A percentile compares a stretch with the other conserved stretches of the same genome.
Conservation (phyloP, 2,329 filamentous ascomycete genomes). For the Leptographium lundbergii region DNA sequence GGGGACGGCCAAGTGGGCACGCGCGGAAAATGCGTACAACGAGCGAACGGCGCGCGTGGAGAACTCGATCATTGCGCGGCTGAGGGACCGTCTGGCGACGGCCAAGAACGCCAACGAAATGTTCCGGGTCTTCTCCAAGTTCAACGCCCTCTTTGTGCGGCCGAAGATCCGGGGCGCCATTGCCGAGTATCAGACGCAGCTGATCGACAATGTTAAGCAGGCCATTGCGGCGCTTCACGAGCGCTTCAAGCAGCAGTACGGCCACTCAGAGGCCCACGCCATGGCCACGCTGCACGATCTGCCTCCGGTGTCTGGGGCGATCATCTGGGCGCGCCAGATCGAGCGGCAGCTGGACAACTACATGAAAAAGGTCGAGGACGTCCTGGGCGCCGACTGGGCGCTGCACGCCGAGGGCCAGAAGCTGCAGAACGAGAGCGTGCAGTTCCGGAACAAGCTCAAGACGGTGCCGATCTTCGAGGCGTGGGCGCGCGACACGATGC, state of each 20-base stretch:
- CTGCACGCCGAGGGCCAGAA: conserved; percentile 92
- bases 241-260: conserved; percentile 97
- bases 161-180: conserved; percentile 99
- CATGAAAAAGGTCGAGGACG: conserved; percentile 98
- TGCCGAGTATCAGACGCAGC: conserved; percentile 92
- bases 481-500: conserved; percentile 83
- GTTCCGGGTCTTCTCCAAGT: conserved; percentile 99
- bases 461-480: conserved; percentile 89
- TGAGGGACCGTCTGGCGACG: conserved; percentile 84
- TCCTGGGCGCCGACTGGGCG: conserved; percentile 88
- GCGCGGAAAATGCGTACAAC: conserved; percentile 92
- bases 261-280: conserved; percentile 90
- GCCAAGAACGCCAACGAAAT: conserved; percentile 98
- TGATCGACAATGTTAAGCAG: conserved; percentile 95
- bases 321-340: conserved; percentile 96
- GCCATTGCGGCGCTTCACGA: conserved; percentile 90
- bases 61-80: conserved; percentile 92
- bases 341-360: conserved; percentile 91
- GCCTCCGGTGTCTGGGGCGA: conserved; percentile 88
- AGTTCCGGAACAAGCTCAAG: conserved; percentile 94
- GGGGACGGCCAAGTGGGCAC: conserved; percentile 83
- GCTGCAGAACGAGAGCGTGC: conserved; percentile 75
- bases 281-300: conserved; percentile 97
- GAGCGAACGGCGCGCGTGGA: conserved; percentile 94
- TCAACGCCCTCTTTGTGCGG: conserved; percentile 95